These are phyloP conservation scores for Cystobasidium slooffiae DNA, from an alignment of 1,284 basidiomycete species.

Conservation along the genomic window DNA sequence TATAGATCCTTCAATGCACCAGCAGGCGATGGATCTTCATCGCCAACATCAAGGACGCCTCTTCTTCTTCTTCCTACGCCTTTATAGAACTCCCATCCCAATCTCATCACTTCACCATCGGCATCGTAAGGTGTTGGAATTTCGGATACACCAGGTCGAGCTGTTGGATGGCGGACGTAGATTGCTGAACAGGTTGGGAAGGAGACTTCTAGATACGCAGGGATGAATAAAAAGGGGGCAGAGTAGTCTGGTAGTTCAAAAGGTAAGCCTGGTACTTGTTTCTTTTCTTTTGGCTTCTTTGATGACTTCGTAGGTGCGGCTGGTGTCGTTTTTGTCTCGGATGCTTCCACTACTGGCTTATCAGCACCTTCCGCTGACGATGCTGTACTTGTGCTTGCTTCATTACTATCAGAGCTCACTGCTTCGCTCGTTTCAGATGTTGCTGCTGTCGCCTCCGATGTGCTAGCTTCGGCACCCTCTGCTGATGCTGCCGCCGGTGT, in stretches of 20 bases:
- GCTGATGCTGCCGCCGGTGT: conserved; percentile 45
- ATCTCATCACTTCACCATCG: conserved; percentile 81
- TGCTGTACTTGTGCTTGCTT: not conserved
- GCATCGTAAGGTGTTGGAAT: conserved; percentile 92
- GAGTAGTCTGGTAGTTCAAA: conserved; percentile 88
- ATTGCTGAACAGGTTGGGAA: conserved; percentile 90
- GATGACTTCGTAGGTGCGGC: conserved; percentile 45
- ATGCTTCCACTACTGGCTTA: conserved; percentile 36
- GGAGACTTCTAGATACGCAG: conserved; percentile 89
- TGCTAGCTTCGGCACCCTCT: not conserved
- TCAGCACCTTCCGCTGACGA: conserved; percentile 38
- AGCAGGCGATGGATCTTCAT: conserved; percentile 16
- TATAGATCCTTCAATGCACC: conserved; percentile 15
- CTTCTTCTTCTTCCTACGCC: conserved; percentile 36
- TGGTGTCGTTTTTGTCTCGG: conserved; percentile 44
- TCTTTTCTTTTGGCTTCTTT: conserved; percentile 5
- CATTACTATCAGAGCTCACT: conserved; percentile 48
- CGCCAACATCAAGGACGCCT: conserved; percentile 27
- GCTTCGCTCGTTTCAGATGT: conserved; percentile 46
- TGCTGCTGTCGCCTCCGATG: not conserved
- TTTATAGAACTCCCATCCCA: conserved; percentile 67
- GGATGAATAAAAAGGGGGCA: conserved; percentile 90
- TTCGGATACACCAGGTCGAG: conserved; percentile 87
- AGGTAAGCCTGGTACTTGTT: conserved; percentile 45
- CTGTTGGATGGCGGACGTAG: conserved; percentile 94